phyloP scores from a whole-genome alignment of 225 moss, liverwort and hornwort genomes.

The Takakia lepidozioides region DNA sequence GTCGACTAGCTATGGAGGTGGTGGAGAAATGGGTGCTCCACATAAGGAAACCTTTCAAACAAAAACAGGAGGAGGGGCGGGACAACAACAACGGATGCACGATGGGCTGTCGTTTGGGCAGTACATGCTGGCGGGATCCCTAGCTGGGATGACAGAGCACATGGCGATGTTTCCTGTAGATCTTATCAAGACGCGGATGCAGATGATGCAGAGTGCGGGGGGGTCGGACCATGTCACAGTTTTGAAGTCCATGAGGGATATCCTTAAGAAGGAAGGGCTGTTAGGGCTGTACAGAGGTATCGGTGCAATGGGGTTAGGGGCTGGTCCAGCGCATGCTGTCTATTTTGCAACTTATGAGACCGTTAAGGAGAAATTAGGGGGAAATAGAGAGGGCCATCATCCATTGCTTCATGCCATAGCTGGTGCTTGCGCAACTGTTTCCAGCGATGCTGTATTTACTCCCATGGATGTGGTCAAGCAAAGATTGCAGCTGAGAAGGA shows the following conservation, averaged over 20 bases:
- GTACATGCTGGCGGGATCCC: constrained; percentile 88
- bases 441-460: constrained; percentile 92
- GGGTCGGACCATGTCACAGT: constrained; percentile 60
- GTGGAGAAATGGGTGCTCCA: constrained; percentile 4
- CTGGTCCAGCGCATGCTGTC: constrained; percentile 94
- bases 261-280: constrained; percentile 74
- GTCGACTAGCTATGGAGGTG: constrained; percentile 38
- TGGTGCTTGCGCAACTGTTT: constrained; percentile 78
- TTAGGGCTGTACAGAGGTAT: constrained; percentile 89
- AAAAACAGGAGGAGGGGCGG: background rate
- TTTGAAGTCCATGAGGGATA: constrained; percentile 57
- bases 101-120: constrained; percentile 91
- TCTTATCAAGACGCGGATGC: constrained; percentile 95
- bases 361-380: constrained; percentile 75
- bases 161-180: constrained; percentile 99
- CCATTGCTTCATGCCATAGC: constrained; percentile 78
- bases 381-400: constrained; percentile 70
- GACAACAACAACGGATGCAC: constrained; percentile 11
- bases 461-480: constrained; percentile 99
- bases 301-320: constrained; percentile 95
- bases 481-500: constrained; percentile 90
- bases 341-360: constrained; percentile 87
- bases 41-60: constrained; percentile 7
- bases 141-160: constrained; percentile 98
- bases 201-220: constrained; percentile 79